A percentile compares a stretch with the other conserved stretches of the same genome.
These are phyloP conservation scores for Austroboletus eburneus DNA, from an alignment of 768 basidiomycete species.

Conservation along the genomic window DNA sequence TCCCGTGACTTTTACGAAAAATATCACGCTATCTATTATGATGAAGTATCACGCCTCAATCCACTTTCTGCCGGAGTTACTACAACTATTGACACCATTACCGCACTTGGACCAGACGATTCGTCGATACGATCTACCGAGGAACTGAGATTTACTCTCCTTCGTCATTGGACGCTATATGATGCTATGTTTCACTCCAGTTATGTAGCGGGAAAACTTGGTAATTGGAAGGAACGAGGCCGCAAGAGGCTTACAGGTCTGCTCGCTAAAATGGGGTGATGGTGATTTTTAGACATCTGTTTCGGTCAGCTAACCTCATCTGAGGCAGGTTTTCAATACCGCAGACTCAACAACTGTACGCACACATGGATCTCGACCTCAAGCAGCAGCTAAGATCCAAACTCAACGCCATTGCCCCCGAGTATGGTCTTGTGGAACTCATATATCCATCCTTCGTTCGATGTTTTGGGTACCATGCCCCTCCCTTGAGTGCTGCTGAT, in stretches of 20 bases:
- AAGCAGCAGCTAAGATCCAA: constrained; percentile 77
- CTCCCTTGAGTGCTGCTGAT: constrained; percentile 88
- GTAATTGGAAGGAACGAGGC: constrained; percentile 95
- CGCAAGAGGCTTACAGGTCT: constrained; percentile 85
- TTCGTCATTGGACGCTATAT: constrained; percentile 96
- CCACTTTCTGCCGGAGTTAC: constrained; percentile 43
- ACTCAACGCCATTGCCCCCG: constrained; percentile 85
- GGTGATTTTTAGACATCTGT: constrained; percentile 6
- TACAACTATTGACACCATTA: constrained; percentile 39
- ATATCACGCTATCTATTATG: constrained; percentile 74
- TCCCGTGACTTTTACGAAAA: constrained; percentile 82
- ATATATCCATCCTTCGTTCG: constrained; percentile 92
- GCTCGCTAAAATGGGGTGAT: constrained; percentile 97
- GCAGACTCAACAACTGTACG: constrained; percentile 90
- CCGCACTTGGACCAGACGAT: constrained; percentile 77
- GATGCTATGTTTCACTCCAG: constrained; percentile 98
- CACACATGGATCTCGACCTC: constrained; percentile 96
- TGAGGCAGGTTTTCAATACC: constrained; percentile 78
- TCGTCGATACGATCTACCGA: constrained; percentile 75
- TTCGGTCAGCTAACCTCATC: constrained; percentile 10
- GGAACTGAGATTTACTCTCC: constrained; percentile 91
- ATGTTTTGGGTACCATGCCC: constrained; percentile 84
- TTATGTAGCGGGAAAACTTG: constrained; percentile 91
- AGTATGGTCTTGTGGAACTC: constrained; percentile 92
- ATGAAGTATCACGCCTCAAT: constrained; percentile 93